A percentile compares a stretch with the other conserved stretches of the same genome.
Evolutionary conservation across 2,329 filamentous ascomycete species (phyloP).

Genomic region (Venturia effusa): DNA sequence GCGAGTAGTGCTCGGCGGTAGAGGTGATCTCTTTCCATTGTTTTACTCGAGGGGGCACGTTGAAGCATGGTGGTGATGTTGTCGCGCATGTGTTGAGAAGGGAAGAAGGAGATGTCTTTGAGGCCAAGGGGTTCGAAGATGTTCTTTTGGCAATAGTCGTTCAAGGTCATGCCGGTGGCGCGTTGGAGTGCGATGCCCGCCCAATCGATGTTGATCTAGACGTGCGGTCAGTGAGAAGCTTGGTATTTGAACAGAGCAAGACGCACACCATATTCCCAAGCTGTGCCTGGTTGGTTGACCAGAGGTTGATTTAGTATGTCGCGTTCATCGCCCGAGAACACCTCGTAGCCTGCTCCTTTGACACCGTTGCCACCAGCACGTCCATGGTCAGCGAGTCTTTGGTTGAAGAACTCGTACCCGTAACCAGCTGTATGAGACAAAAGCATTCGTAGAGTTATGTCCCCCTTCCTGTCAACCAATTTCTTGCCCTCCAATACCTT

Average conservation of each 20-base stretch:
- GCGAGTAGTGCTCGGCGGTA: slow-evolving; percentile 37
- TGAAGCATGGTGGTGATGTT: slow-evolving; percentile 11
- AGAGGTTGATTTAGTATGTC: slow-evolving; percentile 7
- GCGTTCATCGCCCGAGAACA: not conserved
- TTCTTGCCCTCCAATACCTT: slow-evolving; percentile 24
- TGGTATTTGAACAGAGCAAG: not conserved
- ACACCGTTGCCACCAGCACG: not conserved
- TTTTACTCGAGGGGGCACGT: slow-evolving; percentile 23
- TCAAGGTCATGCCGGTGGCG: slow-evolving; percentile 30
- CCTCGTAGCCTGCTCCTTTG: slow-evolving; percentile 9
- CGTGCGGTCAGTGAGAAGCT: slow-evolving; percentile 11
- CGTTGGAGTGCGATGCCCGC: slow-evolving; percentile 38
- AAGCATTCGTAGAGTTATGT: slow-evolving; percentile 41
- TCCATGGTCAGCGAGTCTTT: slow-evolving; percentile 34
- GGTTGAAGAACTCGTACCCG: slow-evolving; percentile 46
- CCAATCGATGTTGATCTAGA: slow-evolving; percentile 40
- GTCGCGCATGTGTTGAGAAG: slow-evolving; percentile 1
- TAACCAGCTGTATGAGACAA: slow-evolving; percentile 39
- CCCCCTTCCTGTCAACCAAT: slow-evolving; percentile 26
- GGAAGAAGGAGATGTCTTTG: slow-evolving; percentile 12
- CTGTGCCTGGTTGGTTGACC: slow-evolving; percentile 10
- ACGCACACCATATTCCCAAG: slow-evolving; percentile 10
- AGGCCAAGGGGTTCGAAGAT: slow-evolving; percentile 38
- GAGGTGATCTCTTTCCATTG: slow-evolving; percentile 38
- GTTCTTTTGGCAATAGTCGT: slow-evolving; percentile 35